Conservation (phyloP, 2,329 filamentous ascomycete species). For the Exophiala spinifera region DNA sequence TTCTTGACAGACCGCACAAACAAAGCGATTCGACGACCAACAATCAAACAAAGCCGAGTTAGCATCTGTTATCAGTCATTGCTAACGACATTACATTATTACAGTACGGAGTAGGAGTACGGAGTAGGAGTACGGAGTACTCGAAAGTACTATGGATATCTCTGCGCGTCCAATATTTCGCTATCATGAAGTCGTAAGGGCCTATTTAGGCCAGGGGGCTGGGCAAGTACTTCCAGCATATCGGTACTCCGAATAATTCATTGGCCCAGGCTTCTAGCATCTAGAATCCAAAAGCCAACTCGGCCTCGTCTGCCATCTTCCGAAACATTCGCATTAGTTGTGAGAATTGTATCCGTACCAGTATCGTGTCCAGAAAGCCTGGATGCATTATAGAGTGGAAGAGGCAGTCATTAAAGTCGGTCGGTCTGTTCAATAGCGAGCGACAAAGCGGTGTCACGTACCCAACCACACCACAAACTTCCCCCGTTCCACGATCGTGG, state of each 20-base stretch:
- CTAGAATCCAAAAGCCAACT: not conserved
- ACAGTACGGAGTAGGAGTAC: no score
- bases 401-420: not conserved
- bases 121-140: no score
- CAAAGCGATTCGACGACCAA: no score
- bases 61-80: no score
- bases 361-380: not conserved
- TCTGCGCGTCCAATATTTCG: not conserved
- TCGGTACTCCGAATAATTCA: no score
- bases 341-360: no score
- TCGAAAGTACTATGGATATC: not conserved
- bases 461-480: no score
- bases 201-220: not conserved
- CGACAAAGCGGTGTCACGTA: not conserved
- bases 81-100: not conserved
- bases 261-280: not conserved
- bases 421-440: not conserved
- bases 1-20: no score
- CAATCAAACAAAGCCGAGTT: no score
- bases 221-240: not conserved
- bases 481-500: no score
- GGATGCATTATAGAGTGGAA: not conserved
- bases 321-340: no score
- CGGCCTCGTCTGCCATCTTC: not conserved
- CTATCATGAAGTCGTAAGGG: not conserved